Conservation (phyloP, 192 early-diverging fungal genomes). For the Lobosporangium transversale region DNA sequence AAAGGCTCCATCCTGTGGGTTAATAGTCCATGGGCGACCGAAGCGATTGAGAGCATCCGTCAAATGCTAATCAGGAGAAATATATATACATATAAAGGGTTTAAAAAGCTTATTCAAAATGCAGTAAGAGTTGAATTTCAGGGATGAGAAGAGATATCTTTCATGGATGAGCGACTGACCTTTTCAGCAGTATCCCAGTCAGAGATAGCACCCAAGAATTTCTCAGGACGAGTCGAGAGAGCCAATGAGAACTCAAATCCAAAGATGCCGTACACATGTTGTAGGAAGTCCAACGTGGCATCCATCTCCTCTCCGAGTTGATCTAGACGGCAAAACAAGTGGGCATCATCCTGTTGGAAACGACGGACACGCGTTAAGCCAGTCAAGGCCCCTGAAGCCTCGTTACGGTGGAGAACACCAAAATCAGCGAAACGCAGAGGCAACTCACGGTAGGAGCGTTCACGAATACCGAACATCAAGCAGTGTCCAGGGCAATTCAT, state of each 20-base stretch:
- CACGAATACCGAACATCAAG: conserved; percentile 93
- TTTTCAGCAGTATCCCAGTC: conserved; percentile 96
- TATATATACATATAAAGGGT: no score
- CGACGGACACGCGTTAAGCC: conserved; percentile 97
- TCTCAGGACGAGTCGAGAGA: conserved; percentile 97
- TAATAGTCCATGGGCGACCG: conserved; percentile 85
- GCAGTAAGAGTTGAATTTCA: no score
- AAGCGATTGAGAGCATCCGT: conserved; percentile 81
- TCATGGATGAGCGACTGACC: no score
- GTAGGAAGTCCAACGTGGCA: conserved; percentile 86
- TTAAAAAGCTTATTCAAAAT: no score
- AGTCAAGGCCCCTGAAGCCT: conserved; percentile 91
- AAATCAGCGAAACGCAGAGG: conserved; percentile 97
- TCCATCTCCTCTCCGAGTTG: conserved; percentile 91
- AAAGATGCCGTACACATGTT: conserved; percentile 92
- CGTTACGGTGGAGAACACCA: conserved; percentile 96
- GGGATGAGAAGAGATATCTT: no score
- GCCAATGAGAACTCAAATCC: conserved; percentile 92
- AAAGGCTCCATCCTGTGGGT: conserved; percentile 98
- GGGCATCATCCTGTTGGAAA: conserved; percentile 99
- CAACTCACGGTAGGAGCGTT: conserved; percentile 95
- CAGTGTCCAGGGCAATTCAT: conserved; percentile 99
- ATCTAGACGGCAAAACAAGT: conserved; percentile 94
- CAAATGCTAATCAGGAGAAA: conserved; percentile 65
- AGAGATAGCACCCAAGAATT: conserved; percentile 87